These are phyloP conservation scores for Cinchona pubescens DNA, from an alignment of 257 asterid genomes.

Conservation along the genomic window DNA sequence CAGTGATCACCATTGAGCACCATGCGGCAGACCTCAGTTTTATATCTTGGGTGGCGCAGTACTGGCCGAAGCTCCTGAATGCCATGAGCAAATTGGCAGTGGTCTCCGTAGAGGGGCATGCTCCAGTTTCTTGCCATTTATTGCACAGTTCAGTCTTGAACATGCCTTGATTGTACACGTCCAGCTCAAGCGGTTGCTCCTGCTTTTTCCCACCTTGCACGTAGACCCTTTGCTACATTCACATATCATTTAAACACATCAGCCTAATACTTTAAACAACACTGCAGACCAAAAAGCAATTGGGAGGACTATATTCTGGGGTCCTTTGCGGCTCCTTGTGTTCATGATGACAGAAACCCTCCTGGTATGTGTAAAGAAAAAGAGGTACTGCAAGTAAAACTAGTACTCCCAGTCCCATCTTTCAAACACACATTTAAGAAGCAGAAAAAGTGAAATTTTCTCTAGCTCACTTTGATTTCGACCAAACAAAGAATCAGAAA, in stretches of 20 bases:
- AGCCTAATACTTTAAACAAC: slow-evolving; percentile 1
- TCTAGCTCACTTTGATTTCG: background rate
- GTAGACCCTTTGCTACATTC: slow-evolving; percentile 62
- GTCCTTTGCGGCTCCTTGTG: background rate
- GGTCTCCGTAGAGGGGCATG: slow-evolving; percentile 64
- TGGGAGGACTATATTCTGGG: background rate
- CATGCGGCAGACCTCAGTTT: slow-evolving; percentile 87
- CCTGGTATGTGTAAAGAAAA: background rate
- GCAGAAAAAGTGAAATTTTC: background rate
- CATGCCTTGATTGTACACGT: slow-evolving; percentile 86
- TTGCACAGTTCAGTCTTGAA: slow-evolving; percentile 82
- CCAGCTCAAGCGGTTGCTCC: slow-evolving; percentile 56
- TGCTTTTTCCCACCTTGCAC: slow-evolving; percentile 57
- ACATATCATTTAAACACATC: background rate
- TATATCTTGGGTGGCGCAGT: slow-evolving; percentile 86
- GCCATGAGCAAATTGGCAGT: slow-evolving; percentile 84
- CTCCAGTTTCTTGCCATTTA: slow-evolving; percentile 85
- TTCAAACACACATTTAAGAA: background rate
- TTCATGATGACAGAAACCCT: background rate
- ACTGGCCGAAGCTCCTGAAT: slow-evolving; percentile 74
- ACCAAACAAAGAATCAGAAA: background rate
- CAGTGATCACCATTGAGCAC: slow-evolving; percentile 64
- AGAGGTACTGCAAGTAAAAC: background rate
- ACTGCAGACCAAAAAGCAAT: background rate
- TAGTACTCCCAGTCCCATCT: background rate